phyloP scores from a whole-genome alignment of 2,329 filamentous ascomycete species.

The Ceratocystis harringtonii region DNA sequence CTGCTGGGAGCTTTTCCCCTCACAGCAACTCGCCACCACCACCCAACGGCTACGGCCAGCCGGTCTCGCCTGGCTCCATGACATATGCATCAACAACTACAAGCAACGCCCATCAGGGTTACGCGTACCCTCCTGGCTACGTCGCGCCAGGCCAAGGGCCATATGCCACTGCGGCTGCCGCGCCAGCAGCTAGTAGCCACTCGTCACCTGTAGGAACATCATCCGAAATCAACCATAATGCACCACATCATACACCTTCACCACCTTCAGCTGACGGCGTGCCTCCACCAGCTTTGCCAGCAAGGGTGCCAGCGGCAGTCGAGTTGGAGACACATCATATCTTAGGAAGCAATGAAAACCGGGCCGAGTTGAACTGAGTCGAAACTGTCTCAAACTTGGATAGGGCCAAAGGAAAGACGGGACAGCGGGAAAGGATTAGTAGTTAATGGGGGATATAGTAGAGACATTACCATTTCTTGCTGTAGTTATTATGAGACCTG shows the following conservation, averaged over 20 bases:
- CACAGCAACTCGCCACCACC: not conserved
- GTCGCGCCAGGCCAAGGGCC: conserved; percentile 23
- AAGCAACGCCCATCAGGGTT: conserved; percentile 21
- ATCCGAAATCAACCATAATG: not conserved
- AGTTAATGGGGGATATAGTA: not conserved
- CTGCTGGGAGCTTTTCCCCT: not conserved
- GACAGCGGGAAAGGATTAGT: not conserved
- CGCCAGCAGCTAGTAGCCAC: not conserved
- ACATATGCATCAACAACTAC: conserved; percentile 16
- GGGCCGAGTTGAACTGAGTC: conserved; percentile 23
- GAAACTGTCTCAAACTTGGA: not conserved
- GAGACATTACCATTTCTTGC: not conserved
- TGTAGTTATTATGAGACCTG: not conserved
- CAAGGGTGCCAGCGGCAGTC: conserved; percentile 13
- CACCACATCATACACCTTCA: conserved; percentile 11
- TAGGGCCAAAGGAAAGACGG: not conserved
- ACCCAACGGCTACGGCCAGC: not conserved
- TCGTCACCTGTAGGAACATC: conserved; percentile 1
- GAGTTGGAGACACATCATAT: conserved; percentile 23
- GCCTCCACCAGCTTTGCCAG: not conserved
- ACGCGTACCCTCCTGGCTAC: conserved; percentile 17
- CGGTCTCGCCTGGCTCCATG: not conserved
- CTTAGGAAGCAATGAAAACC: conserved; percentile 24
- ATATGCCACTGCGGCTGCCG: conserved; percentile 17
- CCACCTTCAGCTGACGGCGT: conserved; percentile 1